Base-by-base conservation (phyloP, 106 monocot genomes). In the Phalaenopsis equestris region DNA sequence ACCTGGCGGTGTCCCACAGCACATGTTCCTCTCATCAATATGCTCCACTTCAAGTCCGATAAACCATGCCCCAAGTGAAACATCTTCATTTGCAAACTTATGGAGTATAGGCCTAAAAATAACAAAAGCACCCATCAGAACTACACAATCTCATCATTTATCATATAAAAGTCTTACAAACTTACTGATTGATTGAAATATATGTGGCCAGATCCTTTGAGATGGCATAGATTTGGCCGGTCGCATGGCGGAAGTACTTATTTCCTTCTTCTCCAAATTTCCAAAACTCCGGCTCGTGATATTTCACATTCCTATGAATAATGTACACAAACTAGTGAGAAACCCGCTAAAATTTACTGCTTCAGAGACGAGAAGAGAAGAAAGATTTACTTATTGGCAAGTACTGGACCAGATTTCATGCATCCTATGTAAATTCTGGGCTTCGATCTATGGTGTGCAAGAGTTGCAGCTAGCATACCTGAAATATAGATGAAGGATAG, bases 401-500 rank as follows among this genome's bases (percentile, higher is more conserved):
- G 86, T 56, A 92, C 94, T 41, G 90, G 94, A 3, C 94, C 94
- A 21, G 94, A 94, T 77, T 91, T 94, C 94, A 94, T 94, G 82
- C 94, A 94, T 10, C 94, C 94, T 1, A 94, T 85, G 61, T 94
- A 94, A 1, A 88, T 73, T 61, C 90, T 81, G 8, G 90, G 90
- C 47, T 87, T 91, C 5, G 79, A 41, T 41, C 88, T 81, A 56
- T 94, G 61, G 1, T 78, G 61, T 14, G 90, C 90, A 7, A 94
- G 84, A 48, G 82, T 94, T 10, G 86, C 85, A 45, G 81, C 72
- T 18, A 94, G 87, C 88, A 85, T 87, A 41, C 93, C 93, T 94
- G 79, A 64, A 81, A 65, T 5, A 23, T 23, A 21, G 23, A 21
- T 21, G 64, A 64, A 65, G 64, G 64, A 65, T n/a, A 65, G 64